Percentiles rank a stretch among this genome's conserved stretches.
Evolutionary conservation across 1,284 basidiomycete species (phyloP).

Genomic region (Cryptococcus floricola): DNA sequence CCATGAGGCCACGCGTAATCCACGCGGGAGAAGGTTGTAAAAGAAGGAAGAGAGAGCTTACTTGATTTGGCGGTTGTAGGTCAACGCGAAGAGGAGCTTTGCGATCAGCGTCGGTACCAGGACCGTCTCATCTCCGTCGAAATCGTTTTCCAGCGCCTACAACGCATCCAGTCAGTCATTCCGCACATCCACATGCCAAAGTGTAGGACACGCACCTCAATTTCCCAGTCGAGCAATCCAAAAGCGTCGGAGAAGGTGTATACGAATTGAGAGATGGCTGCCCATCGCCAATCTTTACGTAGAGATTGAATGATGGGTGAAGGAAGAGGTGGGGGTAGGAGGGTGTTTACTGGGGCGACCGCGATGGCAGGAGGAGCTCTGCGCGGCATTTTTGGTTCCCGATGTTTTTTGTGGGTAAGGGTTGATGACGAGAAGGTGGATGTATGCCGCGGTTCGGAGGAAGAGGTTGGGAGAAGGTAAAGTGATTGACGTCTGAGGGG

Average conservation of each 20-base stretch:
- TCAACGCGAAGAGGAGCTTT: conserved; percentile 52
- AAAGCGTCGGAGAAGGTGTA: conserved; percentile 48
- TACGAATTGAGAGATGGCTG: conserved; percentile 47
- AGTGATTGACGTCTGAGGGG: neutral
- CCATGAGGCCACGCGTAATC: neutral
- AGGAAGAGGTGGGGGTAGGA: conserved; percentile 32
- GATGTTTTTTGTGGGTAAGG: neutral
- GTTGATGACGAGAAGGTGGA: neutral
- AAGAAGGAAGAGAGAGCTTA: conserved; percentile 30
- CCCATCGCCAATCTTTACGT: conserved; percentile 48
- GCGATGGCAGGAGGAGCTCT: conserved; percentile 16
- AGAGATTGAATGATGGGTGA: conserved; percentile 44
- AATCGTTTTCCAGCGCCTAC: conserved; percentile 51
- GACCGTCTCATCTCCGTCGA: conserved; percentile 50
- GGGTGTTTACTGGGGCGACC: conserved; percentile 25
- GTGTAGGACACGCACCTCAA: conserved; percentile 34
- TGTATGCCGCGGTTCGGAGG: neutral
- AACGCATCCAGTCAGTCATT: neutral
- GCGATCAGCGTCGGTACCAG: conserved; percentile 50
- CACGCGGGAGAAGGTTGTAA: neutral
- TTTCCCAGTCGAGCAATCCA: conserved; percentile 46
- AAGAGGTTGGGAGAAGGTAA: neutral
- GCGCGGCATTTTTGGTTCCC: conserved; percentile 28
- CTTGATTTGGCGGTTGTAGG: conserved; percentile 53
- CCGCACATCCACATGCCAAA: neutral